These are phyloP conservation scores for Fusarium chuoi DNA, from an alignment of 2,329 filamentous ascomycete species.

Conservation along the genomic window DNA sequence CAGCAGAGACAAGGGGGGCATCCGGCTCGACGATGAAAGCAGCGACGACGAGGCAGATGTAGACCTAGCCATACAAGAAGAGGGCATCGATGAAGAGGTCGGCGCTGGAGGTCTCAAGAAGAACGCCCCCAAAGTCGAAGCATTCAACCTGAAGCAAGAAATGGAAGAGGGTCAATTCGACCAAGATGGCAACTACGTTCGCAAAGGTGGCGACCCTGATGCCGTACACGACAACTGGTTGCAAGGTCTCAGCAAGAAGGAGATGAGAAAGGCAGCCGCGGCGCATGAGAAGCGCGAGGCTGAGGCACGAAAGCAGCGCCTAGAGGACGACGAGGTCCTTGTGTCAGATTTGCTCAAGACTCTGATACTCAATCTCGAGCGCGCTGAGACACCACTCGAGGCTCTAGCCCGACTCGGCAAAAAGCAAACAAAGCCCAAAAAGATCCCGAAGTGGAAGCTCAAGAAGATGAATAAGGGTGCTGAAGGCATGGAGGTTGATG, in stretches of 20 bases:
- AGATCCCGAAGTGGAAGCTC: conserved; percentile 73
- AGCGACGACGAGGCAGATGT: conserved; percentile 75
- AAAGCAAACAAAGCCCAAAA: conserved; percentile 68
- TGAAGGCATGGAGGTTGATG: conserved; percentile 77
- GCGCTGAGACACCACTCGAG: conserved; percentile 87
- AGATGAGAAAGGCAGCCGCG: conserved; percentile 87
- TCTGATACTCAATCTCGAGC: conserved; percentile 79
- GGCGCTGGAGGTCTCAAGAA: conserved; percentile 91
- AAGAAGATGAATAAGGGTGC: conserved; percentile 71
- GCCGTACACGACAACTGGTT: conserved; percentile 93
- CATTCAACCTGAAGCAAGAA: conserved; percentile 92
- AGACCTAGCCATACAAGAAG: conserved; percentile 76
- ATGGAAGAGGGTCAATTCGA: conserved; percentile 95
- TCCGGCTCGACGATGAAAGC: conserved; percentile 68
- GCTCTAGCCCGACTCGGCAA: conserved; percentile 84
- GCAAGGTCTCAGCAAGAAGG: conserved; percentile 91
- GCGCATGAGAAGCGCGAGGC: conserved; percentile 87
- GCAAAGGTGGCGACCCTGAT: conserved; percentile 89
- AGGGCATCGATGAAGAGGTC: conserved; percentile 86
- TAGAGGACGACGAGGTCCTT: conserved; percentile 78
- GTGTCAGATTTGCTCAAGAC: conserved; percentile 78
- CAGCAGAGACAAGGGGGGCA: conserved; percentile 79
- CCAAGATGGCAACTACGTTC: conserved; percentile 88
- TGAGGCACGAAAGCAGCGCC: conserved; percentile 76
- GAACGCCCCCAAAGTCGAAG: conserved; percentile 92